phyloP scores from a whole-genome alignment of 352 stramenopile genomes.

The Phytophthora capsici region DNA sequence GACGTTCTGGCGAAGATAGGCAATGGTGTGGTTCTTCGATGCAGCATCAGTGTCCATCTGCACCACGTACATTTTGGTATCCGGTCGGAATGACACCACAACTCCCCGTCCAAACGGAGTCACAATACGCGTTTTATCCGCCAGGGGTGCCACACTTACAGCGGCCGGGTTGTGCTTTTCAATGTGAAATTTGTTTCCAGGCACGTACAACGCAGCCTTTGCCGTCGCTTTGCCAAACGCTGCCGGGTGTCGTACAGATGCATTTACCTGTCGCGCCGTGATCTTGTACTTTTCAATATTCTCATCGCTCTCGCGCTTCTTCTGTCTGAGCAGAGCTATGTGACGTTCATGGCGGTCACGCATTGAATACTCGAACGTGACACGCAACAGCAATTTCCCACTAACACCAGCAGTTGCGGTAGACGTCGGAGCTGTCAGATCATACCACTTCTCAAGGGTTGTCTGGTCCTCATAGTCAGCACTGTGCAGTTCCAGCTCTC shows the following conservation, averaged over 20 bases:
- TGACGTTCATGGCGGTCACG: conserved; percentile 47
- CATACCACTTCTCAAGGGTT: conserved; percentile 59
- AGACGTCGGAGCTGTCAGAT: conserved; percentile 51
- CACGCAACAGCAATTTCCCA: conserved; percentile 58
- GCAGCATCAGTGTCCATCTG: conserved; percentile 69
- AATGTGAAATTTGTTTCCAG: conserved; percentile 71
- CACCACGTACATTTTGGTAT: conserved; percentile 85
- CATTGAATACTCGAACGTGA: conserved; percentile 69
- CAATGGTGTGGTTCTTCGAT: conserved; percentile 66
- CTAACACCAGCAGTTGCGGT: conserved; percentile 22
- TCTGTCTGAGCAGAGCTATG: conserved; percentile 47
- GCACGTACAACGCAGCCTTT: conserved; percentile 72
- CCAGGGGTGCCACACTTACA: conserved; percentile 64
- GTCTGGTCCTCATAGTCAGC: conserved; percentile 63
- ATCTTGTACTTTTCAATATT: conserved; percentile 67
- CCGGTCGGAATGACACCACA: conserved; percentile 71
- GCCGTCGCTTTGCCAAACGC: conserved; percentile 65
- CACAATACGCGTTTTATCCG: conserved; percentile 78
- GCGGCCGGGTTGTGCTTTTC: conserved; percentile 72
- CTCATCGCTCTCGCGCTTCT: conserved; percentile 75
- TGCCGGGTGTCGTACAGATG: conserved; percentile 60
- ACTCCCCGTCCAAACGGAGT: conserved; percentile 79
- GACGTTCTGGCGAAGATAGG: conserved; percentile 70
- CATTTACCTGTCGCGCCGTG: conserved; percentile 61
- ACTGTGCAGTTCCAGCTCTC: conserved; percentile 67